These are phyloP conservation scores for Madurella fahalii DNA, from an alignment of 2,329 filamentous ascomycete species.

Conservation along the genomic window DNA sequence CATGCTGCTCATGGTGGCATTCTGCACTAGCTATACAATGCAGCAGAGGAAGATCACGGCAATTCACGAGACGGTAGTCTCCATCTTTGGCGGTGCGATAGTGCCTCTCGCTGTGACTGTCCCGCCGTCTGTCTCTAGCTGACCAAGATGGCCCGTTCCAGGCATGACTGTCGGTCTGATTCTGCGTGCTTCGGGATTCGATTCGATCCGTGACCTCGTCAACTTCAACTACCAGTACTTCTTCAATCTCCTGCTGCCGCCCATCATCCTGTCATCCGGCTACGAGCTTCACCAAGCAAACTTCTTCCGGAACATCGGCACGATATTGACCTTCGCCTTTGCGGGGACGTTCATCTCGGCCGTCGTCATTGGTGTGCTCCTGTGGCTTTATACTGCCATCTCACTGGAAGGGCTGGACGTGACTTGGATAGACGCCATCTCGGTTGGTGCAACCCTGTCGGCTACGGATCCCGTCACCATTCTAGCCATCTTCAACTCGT, in stretches of 20 bases:
- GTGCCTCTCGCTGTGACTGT: not conserved
- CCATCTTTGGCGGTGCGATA: conserved; percentile 82
- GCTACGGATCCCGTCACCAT: conserved; percentile 98
- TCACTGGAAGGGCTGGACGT: conserved; percentile 82
- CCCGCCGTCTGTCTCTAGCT: conserved; percentile 5
- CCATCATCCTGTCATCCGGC: conserved; percentile 93
- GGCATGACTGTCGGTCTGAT: conserved; percentile 94
- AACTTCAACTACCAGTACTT: conserved; percentile 99
- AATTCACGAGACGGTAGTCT: conserved; percentile 95
- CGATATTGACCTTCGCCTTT: conserved; percentile 95
- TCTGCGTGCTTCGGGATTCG: conserved; percentile 74
- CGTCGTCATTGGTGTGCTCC: conserved; percentile 82
- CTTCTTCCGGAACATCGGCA: conserved; percentile 97
- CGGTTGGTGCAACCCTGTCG: conserved; percentile 90
- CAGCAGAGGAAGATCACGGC: conserved; percentile 97
- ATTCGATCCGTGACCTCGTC: conserved; percentile 83
- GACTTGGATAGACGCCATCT: conserved; percentile 92
- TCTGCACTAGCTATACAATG: conserved; percentile 95
- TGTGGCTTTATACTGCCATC: conserved; percentile 85
- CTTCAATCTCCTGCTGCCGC: conserved; percentile 97
- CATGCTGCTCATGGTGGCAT: conserved; percentile 84
- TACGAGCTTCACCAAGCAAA: conserved; percentile 98
- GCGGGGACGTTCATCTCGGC: conserved; percentile 96
- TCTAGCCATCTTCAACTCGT: conserved; percentile 96
- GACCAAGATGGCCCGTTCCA: conserved; percentile 33